Evolutionary conservation across 1,284 basidiomycete species (phyloP), one percentile per base, ranked within the genome.

Genomic region (Xanthoconium separans): DNA sequence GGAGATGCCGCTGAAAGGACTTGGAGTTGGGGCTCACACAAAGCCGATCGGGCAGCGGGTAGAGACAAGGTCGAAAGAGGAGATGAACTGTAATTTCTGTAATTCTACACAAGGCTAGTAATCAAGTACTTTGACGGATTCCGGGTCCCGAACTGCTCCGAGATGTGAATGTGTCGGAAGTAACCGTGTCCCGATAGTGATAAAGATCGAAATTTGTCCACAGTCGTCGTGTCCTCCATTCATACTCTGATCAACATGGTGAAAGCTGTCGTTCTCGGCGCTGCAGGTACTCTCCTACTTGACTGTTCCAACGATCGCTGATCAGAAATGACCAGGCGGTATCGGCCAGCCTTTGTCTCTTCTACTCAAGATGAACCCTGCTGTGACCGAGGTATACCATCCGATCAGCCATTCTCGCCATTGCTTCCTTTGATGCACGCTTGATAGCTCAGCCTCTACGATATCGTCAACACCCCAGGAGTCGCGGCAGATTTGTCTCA

Each of bases 401-500:
- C 43, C 31, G 31, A 56, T 51, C 44, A 10, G 24, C 6, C 10
- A 37, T 30, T 51, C 36, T 43, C 20, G 42, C 45, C 40, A n/a
- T 18, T 6, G 11, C 45, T 43, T 46, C 15, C 27, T 44, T 48
- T 36, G 30, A 50, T 39, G 22, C 46, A 43, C 30, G 16, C 0
- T 24, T 16, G 40, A 29, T 61, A 90, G 82, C 87, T 99, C 57
- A 79, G 85, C 51, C 85, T 98, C 59, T 98, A 85, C 75, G 97
- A 99, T 92, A 95, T 99, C 75, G 90, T 93, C 72, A 92, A 93
- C 73, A 92, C 95, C 15, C 94, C 95, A 44, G 96, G 97, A 75
- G 95, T 99, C 62, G 94, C 94, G 53, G 92, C 87, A 61, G 95
- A 98, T 78, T 80, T 98, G 58, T 91, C 89, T 58, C 95, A 98